Conservation (phyloP, 129 eudicot genomes). For the Lactuca saligna region DNA sequence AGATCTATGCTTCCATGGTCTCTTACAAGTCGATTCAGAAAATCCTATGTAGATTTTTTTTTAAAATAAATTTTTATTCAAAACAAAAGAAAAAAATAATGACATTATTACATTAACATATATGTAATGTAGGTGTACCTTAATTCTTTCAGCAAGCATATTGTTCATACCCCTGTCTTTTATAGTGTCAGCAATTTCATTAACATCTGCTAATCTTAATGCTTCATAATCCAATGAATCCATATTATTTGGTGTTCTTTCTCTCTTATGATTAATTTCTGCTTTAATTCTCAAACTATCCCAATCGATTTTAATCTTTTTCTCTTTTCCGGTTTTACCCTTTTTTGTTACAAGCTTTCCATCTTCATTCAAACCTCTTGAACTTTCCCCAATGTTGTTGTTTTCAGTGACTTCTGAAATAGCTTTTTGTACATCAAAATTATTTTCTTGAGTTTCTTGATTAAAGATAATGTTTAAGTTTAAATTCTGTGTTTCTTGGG, state of each 20-base stretch:
- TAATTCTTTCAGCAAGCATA: conserved; percentile 89
- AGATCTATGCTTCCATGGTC: conserved; percentile 94
- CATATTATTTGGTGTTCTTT: conserved; percentile 47
- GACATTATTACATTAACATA: neutral
- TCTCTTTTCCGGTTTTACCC: conserved; percentile 44
- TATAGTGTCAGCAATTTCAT: conserved; percentile 70
- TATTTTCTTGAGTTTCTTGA: conserved; percentile 15
- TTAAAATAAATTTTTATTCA: too few relatives aligned
- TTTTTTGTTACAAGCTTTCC: conserved; percentile 25
- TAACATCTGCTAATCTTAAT: conserved; percentile 68
- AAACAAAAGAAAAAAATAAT: too few relatives aligned
- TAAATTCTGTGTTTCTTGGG: neutral
- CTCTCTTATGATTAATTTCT: conserved; percentile 37
- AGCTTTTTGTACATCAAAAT: conserved; percentile 21
- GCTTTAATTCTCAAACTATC: conserved; percentile 66
- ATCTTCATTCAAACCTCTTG: conserved; percentile 22
- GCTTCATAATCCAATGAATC: conserved; percentile 98
- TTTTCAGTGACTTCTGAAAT: conserved; percentile 46
- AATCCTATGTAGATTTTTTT: conserved; percentile 48
- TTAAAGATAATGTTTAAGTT: conserved; percentile 13
- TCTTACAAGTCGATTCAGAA: conserved; percentile 73
- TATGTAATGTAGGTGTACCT: conserved; percentile 37
- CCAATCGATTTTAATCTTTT: conserved; percentile 54
- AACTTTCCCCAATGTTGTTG: conserved; percentile 22
- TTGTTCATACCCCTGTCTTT: conserved; percentile 98